phyloP scores from a whole-genome alignment of 768 basidiomycete species.

The Mycena indigotica region DNA sequence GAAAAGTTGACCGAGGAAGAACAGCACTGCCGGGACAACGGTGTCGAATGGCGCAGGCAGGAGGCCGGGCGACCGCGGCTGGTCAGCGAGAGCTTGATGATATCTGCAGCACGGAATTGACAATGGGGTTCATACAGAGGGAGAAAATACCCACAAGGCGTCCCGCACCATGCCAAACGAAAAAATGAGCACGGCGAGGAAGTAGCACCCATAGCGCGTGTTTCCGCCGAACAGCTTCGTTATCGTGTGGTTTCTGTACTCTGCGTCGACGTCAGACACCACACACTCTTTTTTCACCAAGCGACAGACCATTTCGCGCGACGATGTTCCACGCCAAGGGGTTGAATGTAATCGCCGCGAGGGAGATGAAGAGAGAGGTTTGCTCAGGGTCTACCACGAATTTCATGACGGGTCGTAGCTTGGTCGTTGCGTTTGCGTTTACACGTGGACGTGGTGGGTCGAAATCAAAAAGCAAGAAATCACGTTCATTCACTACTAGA shows the following conservation, averaged over 20 bases:
- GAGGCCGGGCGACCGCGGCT: constrained; percentile 62
- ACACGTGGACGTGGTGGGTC: neutral
- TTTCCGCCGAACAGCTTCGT: constrained; percentile 82
- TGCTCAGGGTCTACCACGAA: constrained; percentile 62
- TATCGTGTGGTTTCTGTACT: constrained; percentile 83
- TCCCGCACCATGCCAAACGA: constrained; percentile 84
- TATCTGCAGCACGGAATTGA: constrained; percentile 52
- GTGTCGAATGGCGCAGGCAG: constrained; percentile 69
- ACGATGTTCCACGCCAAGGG: constrained; percentile 96
- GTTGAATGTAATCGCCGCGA: constrained; percentile 84
- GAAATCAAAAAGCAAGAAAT: neutral
- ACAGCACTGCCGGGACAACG: constrained; percentile 59
- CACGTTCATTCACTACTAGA: neutral
- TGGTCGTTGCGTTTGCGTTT: neutral
- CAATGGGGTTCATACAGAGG: neutral
- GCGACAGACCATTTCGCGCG: constrained; percentile 81
- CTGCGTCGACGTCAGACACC: too few relatives aligned
- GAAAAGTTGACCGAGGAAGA: constrained; percentile 77
- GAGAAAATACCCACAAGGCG: constrained; percentile 60
- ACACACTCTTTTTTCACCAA: too few relatives aligned
- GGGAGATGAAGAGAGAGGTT: constrained; percentile 61
- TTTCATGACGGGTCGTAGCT: constrained; percentile 1
- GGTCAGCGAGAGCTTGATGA: constrained; percentile 70
- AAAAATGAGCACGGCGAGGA: constrained; percentile 84
- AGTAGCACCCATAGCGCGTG: constrained; percentile 78